A percentile compares a stretch with the other conserved stretches of the same genome.
Conservation (phyloP, 306 rosid genomes). For the Dalbergia cultrata region DNA sequence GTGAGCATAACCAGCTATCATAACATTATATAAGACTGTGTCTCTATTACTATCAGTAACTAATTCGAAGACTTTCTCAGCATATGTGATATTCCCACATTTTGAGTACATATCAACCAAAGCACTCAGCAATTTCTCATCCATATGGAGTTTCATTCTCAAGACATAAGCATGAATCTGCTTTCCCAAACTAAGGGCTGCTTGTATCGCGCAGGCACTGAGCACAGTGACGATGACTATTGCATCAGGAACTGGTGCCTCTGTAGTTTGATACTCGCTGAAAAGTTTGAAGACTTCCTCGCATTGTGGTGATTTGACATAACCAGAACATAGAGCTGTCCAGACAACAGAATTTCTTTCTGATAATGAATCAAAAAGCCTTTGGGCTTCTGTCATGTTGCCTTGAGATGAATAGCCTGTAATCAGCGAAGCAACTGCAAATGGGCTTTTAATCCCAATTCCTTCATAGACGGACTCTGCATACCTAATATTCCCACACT, state of each 20-base stretch:
- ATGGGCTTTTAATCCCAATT: conserved; percentile 50
- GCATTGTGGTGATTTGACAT: conserved; percentile 68
- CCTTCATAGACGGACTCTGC: conserved; percentile 63
- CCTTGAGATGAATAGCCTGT: conserved; percentile 73
- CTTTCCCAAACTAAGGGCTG: conserved; percentile 72
- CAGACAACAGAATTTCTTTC: conserved; percentile 68
- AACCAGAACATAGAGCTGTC: conserved; percentile 80
- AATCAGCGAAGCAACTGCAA: conserved; percentile 68
- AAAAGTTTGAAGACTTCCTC: conserved; percentile 69
- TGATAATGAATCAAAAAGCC: conserved; percentile 66
- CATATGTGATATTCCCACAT: conserved; percentile 69
- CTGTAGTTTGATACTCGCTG: conserved; percentile 54
- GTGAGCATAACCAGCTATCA: conserved; percentile 84
- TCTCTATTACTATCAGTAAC: conserved; percentile 60
- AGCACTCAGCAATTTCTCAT: conserved; percentile 67
- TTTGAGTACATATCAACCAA: conserved; percentile 89
- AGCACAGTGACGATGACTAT: conserved; percentile 62
- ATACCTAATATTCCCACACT: conserved; percentile 69
- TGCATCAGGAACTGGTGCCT: conserved; percentile 58
- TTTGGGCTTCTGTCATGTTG: conserved; percentile 66
- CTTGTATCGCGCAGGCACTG: conserved; percentile 77
- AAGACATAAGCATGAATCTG: conserved; percentile 73
- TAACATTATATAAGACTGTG: conserved; percentile 67
- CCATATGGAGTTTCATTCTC: conserved; percentile 56
- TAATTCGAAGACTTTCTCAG: conserved; percentile 59